A percentile compares a stretch with the other conserved stretches of the same genome.
These are phyloP conservation scores for Senecio squalidus DNA, from an alignment of 140 eudicot species.

Conservation along the genomic window DNA sequence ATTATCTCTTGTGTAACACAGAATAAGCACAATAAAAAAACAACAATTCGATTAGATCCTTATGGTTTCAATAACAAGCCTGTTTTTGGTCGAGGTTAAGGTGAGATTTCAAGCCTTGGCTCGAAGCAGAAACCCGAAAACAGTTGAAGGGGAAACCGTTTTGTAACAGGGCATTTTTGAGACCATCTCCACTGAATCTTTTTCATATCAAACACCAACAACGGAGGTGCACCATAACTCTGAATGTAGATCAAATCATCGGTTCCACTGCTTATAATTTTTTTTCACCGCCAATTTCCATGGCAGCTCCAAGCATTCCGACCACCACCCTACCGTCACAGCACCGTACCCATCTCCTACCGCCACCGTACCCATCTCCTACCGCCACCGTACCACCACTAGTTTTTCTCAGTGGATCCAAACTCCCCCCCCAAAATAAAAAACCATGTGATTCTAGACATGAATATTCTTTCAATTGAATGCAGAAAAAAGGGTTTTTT, in stretches of 20 bases:
- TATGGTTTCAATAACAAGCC: background rate
- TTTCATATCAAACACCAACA: constrained; percentile 58
- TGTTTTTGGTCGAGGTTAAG: constrained; percentile 26
- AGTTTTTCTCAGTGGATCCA: constrained; percentile 37
- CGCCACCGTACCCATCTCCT: too few species aligned
- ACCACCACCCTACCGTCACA: too few species aligned
- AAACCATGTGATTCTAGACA: constrained; percentile 50
- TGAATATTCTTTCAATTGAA: background rate
- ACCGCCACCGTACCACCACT: too few species aligned
- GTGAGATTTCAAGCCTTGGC: constrained; percentile 75
- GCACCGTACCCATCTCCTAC: too few species aligned
- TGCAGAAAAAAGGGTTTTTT: background rate
- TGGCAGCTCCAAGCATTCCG: too few species aligned
- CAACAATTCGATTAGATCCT: background rate
- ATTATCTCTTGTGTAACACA: constrained; percentile 19
- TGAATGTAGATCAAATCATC: constrained; percentile 80
- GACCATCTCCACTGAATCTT: constrained; percentile 87
- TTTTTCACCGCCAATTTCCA: too few species aligned
- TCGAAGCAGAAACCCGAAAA: constrained; percentile 90
- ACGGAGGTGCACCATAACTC: constrained; percentile 85
- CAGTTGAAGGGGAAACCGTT: constrained; percentile 86
- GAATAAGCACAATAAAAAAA: constrained; percentile 4
- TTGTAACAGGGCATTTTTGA: constrained; percentile 79
- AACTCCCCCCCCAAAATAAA: constrained; percentile 32
- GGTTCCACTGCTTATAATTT: constrained; percentile 89